Evolutionary conservation across 129 eudicot genomes (phyloP), one percentile per base, ranked within the genome.

Genomic region (Saposhnikovia divaricata): DNA sequence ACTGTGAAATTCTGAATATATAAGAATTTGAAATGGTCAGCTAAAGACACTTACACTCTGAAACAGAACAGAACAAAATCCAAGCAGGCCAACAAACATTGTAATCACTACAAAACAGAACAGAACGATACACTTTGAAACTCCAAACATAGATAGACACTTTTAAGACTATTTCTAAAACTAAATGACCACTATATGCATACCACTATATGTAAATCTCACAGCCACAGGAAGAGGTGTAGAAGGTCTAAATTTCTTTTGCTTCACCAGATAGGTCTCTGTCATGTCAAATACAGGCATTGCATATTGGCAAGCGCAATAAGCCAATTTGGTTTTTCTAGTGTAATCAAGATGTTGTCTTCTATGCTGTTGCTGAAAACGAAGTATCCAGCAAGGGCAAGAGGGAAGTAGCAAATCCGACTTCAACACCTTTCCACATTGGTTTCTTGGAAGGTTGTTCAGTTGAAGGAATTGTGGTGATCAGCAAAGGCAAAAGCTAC

Each of bases 251-350:
- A 89, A 85, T 39, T 87, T 85, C 89, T 73, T 48, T 69, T 82
- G 28, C 85, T 87, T 88, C 59, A 91, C 93, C 74, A 91, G 78
- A 61, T 63, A 87, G 21, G 95, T 79, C 80, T 91, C 97, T 31
- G 86, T 6, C 97, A 93, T 93, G 85, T 91, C 97, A 80, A 89
- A 93, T 75, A 93, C 96, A 1, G 97, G 96, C 98, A 93, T 89
- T 0, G 97, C 91, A 66, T 48, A 93, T 83, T 83, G 46, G 86
- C 86, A 45, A 23, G 42, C 21, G 76, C 83, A 28, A 83, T 83
- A 40, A 79, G 83, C 82, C 82, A 78, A 23, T 27, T 45, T 44
- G 86, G 83, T n/a, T 73, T 83, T 25, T 79, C 70, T 9, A 83
- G 43, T 16, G 82, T 18, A 6, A 83, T 63, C 5, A 83, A 76